Evolutionary conservation across 108 stramenopile genomes (phyloP).

Genomic region (Skeletonema costatum): DNA sequence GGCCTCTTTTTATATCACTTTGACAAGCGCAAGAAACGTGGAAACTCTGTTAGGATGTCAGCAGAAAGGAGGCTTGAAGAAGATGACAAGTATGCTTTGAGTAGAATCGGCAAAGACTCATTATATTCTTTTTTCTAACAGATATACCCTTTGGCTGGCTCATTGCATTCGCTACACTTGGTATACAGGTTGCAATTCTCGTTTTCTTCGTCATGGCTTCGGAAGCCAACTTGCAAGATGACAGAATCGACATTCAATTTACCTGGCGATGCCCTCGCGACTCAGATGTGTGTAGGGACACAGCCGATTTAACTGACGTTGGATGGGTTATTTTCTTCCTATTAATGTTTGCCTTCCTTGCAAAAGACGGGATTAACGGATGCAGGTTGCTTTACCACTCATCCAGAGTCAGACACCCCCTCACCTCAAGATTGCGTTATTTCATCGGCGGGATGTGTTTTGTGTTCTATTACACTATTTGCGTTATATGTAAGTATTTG

Average conservation of each 20-base stretch:
- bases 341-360: neutral
- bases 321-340: neutral
- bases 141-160: too few relatives aligned
- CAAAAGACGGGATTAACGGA: neutral
- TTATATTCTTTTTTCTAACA: too few relatives aligned
- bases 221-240: too few relatives aligned
- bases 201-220: constrained; percentile 10
- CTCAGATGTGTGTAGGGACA: neutral
- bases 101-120: too few relatives aligned
- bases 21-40: too few relatives aligned
- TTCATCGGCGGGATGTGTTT: neutral
- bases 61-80: too few relatives aligned
- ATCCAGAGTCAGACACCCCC: too few relatives aligned
- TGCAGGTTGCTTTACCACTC: neutral
- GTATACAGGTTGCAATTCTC: neutral
- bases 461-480: neutral
- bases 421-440: neutral
- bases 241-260: neutral
- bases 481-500: neutral
- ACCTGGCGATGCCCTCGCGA: neutral
- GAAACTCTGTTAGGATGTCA: too few relatives aligned
- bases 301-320: neutral
- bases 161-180: too few relatives aligned
- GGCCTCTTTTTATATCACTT: too few relatives aligned
- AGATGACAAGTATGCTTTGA: too few relatives aligned